Conservation (phyloP, 176 grass and related monocot species). For the Carex littledalei region DNA sequence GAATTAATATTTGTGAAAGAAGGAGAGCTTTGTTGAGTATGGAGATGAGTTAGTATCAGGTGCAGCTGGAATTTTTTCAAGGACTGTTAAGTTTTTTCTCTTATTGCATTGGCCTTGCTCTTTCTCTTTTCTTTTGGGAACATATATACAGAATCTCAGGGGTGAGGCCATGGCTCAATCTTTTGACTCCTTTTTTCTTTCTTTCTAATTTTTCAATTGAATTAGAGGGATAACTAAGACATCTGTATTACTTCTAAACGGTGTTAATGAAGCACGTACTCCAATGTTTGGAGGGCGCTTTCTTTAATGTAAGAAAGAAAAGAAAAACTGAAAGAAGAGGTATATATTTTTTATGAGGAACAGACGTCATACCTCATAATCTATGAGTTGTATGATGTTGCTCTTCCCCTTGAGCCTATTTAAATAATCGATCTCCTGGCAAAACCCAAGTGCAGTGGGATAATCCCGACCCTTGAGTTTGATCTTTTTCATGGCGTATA, state of each 20-base stretch:
- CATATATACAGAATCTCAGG: not conserved
- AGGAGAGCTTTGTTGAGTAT: not conserved
- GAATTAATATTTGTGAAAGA: not conserved
- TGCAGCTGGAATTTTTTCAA: not conserved
- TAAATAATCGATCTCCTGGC: constrained; percentile 88
- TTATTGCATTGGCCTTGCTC: not conserved
- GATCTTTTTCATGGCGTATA: constrained; percentile 96
- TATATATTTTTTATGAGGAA: not conserved
- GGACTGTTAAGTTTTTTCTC: not conserved
- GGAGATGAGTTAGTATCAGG: not conserved
- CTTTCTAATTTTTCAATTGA: not conserved
- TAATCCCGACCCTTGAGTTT: constrained; percentile 95
- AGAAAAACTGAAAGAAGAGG: not conserved
- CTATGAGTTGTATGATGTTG: constrained; percentile 94
- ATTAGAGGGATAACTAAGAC: not conserved
- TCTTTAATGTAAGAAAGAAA: not conserved
- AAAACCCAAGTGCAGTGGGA: constrained; percentile 84
- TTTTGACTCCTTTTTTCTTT: not conserved
- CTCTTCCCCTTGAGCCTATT: constrained; percentile 85
- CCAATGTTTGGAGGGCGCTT: not conserved
- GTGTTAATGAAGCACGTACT: not conserved
- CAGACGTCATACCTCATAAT: constrained; percentile 65
- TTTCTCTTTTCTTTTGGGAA: not conserved
- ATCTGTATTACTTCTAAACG: not conserved
- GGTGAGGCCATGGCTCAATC: not conserved